Evolutionary conservation across 768 basidiomycete genomes (phyloP).

Genomic region (Termitomyces titanicus): DNA sequence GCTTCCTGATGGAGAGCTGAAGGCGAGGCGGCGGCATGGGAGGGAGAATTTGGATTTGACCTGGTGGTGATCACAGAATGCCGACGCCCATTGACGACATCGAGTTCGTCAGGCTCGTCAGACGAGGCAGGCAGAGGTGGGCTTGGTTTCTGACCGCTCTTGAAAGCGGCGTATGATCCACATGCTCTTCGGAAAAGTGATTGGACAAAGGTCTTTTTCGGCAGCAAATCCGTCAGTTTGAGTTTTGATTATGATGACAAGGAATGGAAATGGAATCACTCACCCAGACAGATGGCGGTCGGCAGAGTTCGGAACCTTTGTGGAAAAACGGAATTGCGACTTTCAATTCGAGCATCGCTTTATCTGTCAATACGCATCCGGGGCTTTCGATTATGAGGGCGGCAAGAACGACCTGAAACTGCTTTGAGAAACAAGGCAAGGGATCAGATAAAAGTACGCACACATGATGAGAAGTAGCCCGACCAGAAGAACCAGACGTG

Average conservation of each 20-base stretch:
- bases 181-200: conserved; percentile 34
- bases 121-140: conserved; percentile 4
- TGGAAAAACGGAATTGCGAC: conserved; percentile 36
- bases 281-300: conserved; percentile 34
- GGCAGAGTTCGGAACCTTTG: conserved; percentile 35
- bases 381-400: conserved; percentile 45
- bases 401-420: conserved; percentile 38
- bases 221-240: neutral
- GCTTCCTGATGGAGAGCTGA: conserved; percentile 13
- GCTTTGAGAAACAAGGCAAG: neutral
- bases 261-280: conserved; percentile 3
- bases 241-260: neutral
- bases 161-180: conserved; percentile 24
- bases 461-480: conserved; percentile 44
- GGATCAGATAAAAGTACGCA: conserved; percentile 14
- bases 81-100: conserved; percentile 32
- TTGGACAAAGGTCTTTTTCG: conserved; percentile 31
- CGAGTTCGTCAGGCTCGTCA: conserved; percentile 30
- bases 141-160: conserved; percentile 17
- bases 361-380: conserved; percentile 34
- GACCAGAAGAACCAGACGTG: conserved; percentile 52
- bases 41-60: conserved; percentile 27
- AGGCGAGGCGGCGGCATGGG: conserved; percentile 16
- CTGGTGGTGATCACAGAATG: conserved; percentile 29
- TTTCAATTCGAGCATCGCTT: conserved; percentile 37